Percentiles rank a stretch among this genome's conserved stretches.
phyloP scores from a whole-genome alignment of 805 yeast species.

The Candida manassasensis region DNA sequence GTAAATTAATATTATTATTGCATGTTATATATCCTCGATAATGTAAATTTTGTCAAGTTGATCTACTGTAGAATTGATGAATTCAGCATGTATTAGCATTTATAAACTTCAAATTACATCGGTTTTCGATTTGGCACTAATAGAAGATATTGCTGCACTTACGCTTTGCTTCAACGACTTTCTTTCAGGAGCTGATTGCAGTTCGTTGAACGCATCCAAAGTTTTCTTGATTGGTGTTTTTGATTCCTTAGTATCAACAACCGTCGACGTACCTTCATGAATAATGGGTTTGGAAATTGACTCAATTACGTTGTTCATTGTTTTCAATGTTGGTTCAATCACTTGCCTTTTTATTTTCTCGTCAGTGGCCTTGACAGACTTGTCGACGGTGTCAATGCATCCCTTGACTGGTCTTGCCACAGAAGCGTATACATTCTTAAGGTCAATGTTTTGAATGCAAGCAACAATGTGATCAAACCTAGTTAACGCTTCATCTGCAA shows the following conservation, averaged over 20 bases:
- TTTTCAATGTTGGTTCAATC: conserved; percentile 46
- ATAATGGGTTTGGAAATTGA: conserved; percentile 50
- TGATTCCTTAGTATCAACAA: conserved; percentile 29
- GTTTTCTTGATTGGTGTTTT: conserved; percentile 1
- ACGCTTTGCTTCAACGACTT: conserved; percentile 4
- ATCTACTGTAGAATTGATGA: neutral
- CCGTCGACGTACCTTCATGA: conserved; percentile 53
- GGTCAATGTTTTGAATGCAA: conserved; percentile 49
- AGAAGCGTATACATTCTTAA: conserved; percentile 44
- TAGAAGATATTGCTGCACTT: conserved; percentile 3
- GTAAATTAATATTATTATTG: conserved; percentile 24
- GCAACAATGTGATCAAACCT: conserved; percentile 60
- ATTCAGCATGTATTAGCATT: neutral
- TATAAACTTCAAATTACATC: neutral
- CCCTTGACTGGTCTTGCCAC: conserved; percentile 49
- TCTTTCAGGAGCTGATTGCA: neutral
- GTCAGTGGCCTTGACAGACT: conserved; percentile 7
- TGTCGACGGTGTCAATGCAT: conserved; percentile 14
- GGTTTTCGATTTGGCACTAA: conserved; percentile 1
- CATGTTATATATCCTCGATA: conserved; percentile 16
- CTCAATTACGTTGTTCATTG: conserved; percentile 45
- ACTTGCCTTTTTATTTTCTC: conserved; percentile 16
- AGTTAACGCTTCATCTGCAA: conserved; percentile 50
- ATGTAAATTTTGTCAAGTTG: conserved; percentile 2
- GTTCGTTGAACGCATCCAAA: conserved; percentile 1